Conservation (phyloP, 2,329 filamentous ascomycete species). For the Fusarium kyushuense region DNA sequence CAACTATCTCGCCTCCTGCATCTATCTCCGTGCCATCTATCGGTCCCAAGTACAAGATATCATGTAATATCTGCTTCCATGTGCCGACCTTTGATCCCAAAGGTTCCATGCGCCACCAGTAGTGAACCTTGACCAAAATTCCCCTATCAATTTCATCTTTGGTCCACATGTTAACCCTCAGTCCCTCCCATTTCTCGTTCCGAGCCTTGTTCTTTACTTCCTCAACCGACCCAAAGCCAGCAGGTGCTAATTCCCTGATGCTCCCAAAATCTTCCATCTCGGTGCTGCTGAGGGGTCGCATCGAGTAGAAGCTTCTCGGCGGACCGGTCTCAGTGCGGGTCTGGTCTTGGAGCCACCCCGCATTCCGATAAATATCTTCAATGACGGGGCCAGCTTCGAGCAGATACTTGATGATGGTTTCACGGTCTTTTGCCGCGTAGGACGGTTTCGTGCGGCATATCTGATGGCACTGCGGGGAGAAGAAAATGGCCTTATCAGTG, state of each 20-base stretch:
- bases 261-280: conserved; percentile 4
- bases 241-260: not conserved
- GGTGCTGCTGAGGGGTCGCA: not conserved
- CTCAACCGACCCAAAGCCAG: not conserved
- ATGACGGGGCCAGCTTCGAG: not conserved
- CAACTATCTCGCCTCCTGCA: not conserved
- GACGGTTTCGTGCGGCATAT: conserved; percentile 18
- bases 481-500: not conserved
- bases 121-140: conserved; percentile 16
- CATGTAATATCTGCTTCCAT: conserved; percentile 23
- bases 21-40: conserved; percentile 12
- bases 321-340: not conserved
- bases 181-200: not conserved
- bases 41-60: conserved; percentile 2
- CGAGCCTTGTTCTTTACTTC: not conserved
- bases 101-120: conserved; percentile 16
- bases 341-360: not conserved
- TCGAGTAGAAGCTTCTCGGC: not conserved
- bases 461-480: conserved; percentile 6
- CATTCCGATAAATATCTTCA: not conserved
- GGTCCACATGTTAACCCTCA: conserved; percentile 23
- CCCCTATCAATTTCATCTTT: conserved; percentile 1
- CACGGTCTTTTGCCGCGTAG: conserved; percentile 1
- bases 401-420: not conserved
- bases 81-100: not conserved